Evolutionary conservation across 1,284 basidiomycete genomes (phyloP), one percentile per base, ranked within the genome.

Genomic region (Marasmius sp.): DNA sequence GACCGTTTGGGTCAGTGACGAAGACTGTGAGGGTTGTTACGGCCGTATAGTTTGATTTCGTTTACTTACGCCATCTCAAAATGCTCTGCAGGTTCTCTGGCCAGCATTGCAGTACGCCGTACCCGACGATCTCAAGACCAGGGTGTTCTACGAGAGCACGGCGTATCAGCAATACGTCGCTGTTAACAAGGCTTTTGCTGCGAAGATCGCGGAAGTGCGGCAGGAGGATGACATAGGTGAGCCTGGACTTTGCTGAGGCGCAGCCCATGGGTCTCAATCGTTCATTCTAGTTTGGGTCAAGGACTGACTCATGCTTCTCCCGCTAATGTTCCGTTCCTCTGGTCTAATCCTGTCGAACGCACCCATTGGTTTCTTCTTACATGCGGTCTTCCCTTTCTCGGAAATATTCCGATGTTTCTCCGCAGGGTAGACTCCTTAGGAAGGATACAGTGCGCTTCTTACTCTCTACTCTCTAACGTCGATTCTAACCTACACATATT

Each of bases 391-490:
- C 75, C 93, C 93, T 0, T 89, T 86, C 9, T 92, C 90, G 22
- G 94, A 95, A 74, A 93, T 95, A 64, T 94, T 95, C 81, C 83
- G 93, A n/a, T n/a, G n/a, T n/a, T n/a, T n/a, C n/a, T n/a, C n/a
- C n/a, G 18, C 84, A 85, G 59, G 94, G 94, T 38, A 94, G 94
- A 0, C 77, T 95, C 12, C 80, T 92, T 73, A 80, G 88, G 53
- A 78, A 77, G 16, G 91, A 89, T 60, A 81, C 81, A 36, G 92
- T 93, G 70, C 65, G 86, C 77, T 39, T 14, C n/a, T n/a, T n/a
- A n/a, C n/a, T n/a, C n/a, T 47, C 6, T 33, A 52, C 53, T 63
- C 27, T 61, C 60, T 68, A 27, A 6, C 55, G 37, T 50, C 43
- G 50, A 45, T 39, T 34, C 65, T 33, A 65, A 92, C 92, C 82